These are phyloP conservation scores for Linanthus parryae DNA, from an alignment of 148 eudicot species.

Conservation along the genomic window DNA sequence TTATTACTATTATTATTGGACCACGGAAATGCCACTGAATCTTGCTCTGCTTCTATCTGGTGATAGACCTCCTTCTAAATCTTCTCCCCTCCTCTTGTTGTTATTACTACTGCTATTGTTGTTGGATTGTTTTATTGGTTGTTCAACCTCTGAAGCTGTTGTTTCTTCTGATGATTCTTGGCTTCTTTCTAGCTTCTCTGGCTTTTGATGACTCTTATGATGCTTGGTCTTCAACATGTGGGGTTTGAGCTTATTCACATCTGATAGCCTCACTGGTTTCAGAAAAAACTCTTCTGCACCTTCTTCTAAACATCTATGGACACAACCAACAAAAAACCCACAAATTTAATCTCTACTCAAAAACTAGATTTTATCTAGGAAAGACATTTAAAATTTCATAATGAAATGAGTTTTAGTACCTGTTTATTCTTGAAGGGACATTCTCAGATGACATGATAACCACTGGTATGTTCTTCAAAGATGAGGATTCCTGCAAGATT, in stretches of 20 bases:
- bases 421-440: slow-evolving; percentile 86
- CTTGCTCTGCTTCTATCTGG: slow-evolving; percentile 76
- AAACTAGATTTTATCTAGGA: neutral
- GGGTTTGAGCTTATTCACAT: slow-evolving; percentile 76
- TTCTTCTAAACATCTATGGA: slow-evolving; percentile 80
- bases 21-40: slow-evolving; percentile 61
- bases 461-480: slow-evolving; percentile 82
- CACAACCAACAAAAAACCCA: slow-evolving; percentile 6
- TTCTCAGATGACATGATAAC: slow-evolving; percentile 98
- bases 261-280: slow-evolving; percentile 74
- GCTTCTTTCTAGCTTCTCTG: slow-evolving; percentile 14
- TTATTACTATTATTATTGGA: too few species aligned
- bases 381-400: neutral
- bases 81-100: slow-evolving; percentile 58
- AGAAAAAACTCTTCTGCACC: slow-evolving; percentile 94
- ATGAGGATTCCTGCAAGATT: slow-evolving; percentile 68
- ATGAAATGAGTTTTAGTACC: slow-evolving; percentile 27
- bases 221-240: slow-evolving; percentile 70
- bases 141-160: slow-evolving; percentile 10
- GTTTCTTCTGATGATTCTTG: slow-evolving; percentile 19
- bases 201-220: slow-evolving; percentile 22
- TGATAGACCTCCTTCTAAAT: slow-evolving; percentile 59
- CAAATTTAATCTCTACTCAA: slow-evolving; percentile 1
- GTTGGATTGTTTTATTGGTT: slow-evolving; percentile 11
- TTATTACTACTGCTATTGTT: slow-evolving; percentile 20